Conservation (phyloP, 1,139 yeast species). For the Kazachstania sp. region DNA sequence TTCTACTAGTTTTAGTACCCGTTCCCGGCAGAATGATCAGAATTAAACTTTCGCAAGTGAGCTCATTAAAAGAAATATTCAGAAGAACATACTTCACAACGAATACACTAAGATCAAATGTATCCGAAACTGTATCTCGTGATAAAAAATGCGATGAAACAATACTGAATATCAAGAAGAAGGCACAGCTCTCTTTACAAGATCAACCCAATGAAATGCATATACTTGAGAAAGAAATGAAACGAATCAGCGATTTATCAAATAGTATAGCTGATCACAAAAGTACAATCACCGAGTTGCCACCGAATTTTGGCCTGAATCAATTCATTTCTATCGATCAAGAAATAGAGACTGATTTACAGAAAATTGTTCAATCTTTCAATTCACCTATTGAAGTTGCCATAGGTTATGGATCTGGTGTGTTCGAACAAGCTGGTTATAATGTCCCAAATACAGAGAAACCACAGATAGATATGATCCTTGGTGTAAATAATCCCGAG, state of each 20-base stretch:
- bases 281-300: conserved; percentile 40
- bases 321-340: conserved; percentile 46
- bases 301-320: conserved; percentile 49
- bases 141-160: too few relatives aligned
- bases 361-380: conserved; percentile 47
- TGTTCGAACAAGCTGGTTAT: conserved; percentile 68
- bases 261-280: conserved; percentile 35
- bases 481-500: conserved; percentile 64
- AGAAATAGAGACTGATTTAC: conserved; percentile 40
- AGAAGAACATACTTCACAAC: too few relatives aligned
- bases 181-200: too few relatives aligned
- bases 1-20: too few relatives aligned
- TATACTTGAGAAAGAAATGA: conserved; percentile 30
- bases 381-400: conserved; percentile 64
- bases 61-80: too few relatives aligned
- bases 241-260: conserved; percentile 30
- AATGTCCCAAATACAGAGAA: conserved; percentile 28
- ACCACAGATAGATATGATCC: conserved; percentile 82
- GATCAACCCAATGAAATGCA: conserved; percentile 15
- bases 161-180: too few relatives aligned
- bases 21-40: too few relatives aligned
- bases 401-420: conserved; percentile 95
- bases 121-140: too few relatives aligned
- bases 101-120: too few relatives aligned
- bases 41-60: too few relatives aligned